Evolutionary conservation across 306 rosid species (phyloP), one percentile per base, ranked within the genome.

Genomic region (Leucaena leucocephala): DNA sequence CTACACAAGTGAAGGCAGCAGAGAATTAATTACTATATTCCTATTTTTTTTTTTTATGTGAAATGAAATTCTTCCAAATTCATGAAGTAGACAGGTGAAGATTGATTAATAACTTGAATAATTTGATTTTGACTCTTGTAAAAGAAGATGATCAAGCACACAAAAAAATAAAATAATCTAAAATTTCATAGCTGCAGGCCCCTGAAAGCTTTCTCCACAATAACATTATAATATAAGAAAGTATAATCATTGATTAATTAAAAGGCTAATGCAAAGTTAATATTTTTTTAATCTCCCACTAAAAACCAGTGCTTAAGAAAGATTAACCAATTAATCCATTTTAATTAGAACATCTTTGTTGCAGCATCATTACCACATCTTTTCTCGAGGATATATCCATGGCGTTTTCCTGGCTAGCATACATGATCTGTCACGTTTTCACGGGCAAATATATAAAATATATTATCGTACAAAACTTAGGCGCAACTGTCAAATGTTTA

Each of bases 111-210:
- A 52, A 70, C 80, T 6, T 21, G 62, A 83, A 86, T 86, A 63
- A 83, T 86, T 80, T 86, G 83, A 78, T 86, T 77, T 81, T 83
- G 83, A 86, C 83, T 77, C 75, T 35, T 68, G 78, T 17, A 69
- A 33, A 13, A 68, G 49, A 83, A 83, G 50, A 80, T 76, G 82
- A 80, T 43, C 64, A 16, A 33, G 63, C 73, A 83, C 76, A 79
- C 65, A 46, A 45, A 76, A 76, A 78, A 21, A 65, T 49, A 71
- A 49, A 71, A 44, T 79, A 75, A 57, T 71, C 45, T 4, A 34
- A 34, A 76, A 44, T 43, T 67, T 80, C 39, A 22, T 17, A 76
- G 78, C 75, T 76, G 82, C 27, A 27, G 27, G 1, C 35, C 78
- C 84, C 72, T 39, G 52, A 73, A 73, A 80, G 73, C 66, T 74